Evolutionary conservation across 306 rosid genomes (phyloP).

Genomic region (Lablab purpureus): DNA sequence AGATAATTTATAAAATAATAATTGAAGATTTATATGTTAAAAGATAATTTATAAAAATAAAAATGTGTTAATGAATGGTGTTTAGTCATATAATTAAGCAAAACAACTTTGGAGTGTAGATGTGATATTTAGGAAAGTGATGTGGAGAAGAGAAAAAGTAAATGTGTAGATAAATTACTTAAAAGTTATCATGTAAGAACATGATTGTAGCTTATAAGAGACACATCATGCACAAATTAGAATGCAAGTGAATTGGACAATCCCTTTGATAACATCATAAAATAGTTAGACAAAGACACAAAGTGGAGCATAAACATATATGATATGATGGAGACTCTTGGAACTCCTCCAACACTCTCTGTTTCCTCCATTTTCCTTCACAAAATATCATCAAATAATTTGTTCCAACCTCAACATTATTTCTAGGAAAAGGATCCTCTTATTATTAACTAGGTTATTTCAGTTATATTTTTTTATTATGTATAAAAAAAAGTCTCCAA

Average conservation of each 20-base stretch:
- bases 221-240: constrained; percentile 24
- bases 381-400: background rate
- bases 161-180: background rate
- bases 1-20: too few species aligned
- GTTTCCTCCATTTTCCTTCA: background rate
- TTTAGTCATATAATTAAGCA: too few species aligned
- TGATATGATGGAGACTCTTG: constrained; percentile 20
- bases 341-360: constrained; percentile 1
- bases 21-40: too few species aligned
- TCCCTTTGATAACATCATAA: constrained; percentile 25
- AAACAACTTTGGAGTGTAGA: too few species aligned
- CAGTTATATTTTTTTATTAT: too few species aligned
- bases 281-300: constrained; percentile 13
- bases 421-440: background rate
- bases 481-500: too few species aligned
- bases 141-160: background rate
- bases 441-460: too few species aligned
- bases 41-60: too few species aligned
- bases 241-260: constrained; percentile 37
- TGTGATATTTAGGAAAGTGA: background rate
- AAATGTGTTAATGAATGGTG: too few species aligned
- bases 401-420: background rate
- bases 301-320: background rate
- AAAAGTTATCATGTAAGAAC: background rate
- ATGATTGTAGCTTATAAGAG: background rate